These are phyloP conservation scores for Candida fluviatilis DNA, from an alignment of 805 yeast species.

Conservation along the genomic window DNA sequence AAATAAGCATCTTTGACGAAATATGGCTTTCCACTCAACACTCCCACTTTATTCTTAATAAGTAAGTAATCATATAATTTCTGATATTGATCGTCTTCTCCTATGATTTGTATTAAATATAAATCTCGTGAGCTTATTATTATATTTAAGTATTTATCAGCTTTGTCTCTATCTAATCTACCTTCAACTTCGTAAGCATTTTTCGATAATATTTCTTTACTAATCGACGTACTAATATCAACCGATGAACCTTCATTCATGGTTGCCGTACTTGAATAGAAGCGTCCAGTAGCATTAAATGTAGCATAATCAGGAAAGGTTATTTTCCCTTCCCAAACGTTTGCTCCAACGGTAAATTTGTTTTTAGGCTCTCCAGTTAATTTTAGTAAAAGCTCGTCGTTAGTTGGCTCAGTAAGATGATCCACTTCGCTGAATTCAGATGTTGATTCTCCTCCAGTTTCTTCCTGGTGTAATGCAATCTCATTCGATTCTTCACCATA, in stretches of 20 bases:
- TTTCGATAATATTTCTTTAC: conserved; percentile 26
- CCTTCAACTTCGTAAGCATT: conserved; percentile 53
- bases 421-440: conserved; percentile 15
- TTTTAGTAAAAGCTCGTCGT: conserved; percentile 33
- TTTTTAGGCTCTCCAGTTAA: conserved; percentile 16
- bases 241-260: conserved; percentile 17
- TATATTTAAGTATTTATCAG: conserved; percentile 52
- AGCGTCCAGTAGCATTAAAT: conserved; percentile 35
- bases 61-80: conserved; percentile 42
- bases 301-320: conserved; percentile 47
- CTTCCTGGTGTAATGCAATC: conserved; percentile 7
- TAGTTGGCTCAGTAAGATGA: conserved; percentile 6
- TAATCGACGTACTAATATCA: conserved; percentile 13
- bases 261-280: conserved; percentile 27
- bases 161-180: conserved; percentile 50
- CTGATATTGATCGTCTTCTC: conserved; percentile 21
- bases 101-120: conserved; percentile 42
- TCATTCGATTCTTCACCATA: conserved; percentile 8
- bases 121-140: conserved; percentile 49
- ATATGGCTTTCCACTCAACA: conserved; percentile 44
- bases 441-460: conserved; percentile 6
- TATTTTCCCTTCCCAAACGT: conserved; percentile 47
- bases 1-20: conserved; percentile 64
- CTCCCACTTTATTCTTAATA: conserved; percentile 52
- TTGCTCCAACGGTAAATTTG: conserved; percentile 4